Evolutionary conservation across 2,329 filamentous ascomycete genomes (phyloP).

Genomic region (Dactylonectria macrodidyma): DNA sequence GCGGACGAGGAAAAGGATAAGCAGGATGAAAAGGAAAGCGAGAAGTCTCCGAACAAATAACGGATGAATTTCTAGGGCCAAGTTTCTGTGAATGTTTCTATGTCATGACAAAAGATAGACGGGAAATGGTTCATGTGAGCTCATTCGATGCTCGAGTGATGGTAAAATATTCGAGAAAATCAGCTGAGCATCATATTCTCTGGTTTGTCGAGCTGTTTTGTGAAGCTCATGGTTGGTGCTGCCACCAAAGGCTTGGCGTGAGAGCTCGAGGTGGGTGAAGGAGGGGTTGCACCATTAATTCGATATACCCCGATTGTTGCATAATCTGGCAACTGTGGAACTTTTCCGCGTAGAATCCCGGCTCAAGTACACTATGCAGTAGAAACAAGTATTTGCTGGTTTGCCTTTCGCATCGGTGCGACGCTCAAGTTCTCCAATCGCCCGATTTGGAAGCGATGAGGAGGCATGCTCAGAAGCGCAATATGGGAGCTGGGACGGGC

Average conservation of each 20-base stretch:
- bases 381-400: slow-evolving; percentile 9
- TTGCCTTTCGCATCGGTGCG: not conserved
- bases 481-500: slow-evolving; percentile 51
- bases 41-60: slow-evolving; percentile 50
- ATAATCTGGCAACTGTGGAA: slow-evolving; percentile 16
- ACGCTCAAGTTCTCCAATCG: slow-evolving; percentile 11
- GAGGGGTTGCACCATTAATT: slow-evolving; percentile 21
- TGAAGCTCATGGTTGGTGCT: not conserved
- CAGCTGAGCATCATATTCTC: not conserved
- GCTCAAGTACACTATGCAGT: not conserved
- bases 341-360: slow-evolving; percentile 12
- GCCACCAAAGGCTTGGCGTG: not conserved
- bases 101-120: slow-evolving; percentile 31
- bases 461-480: slow-evolving; percentile 55
- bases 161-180: not conserved
- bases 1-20: slow-evolving; percentile 69
- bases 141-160: not conserved
- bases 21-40: slow-evolving; percentile 57
- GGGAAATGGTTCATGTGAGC: slow-evolving; percentile 1
- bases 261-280: not conserved
- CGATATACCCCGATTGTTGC: slow-evolving; percentile 24
- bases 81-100: slow-evolving; percentile 32
- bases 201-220: not conserved
- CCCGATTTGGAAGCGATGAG: slow-evolving; percentile 49
- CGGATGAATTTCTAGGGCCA: slow-evolving; percentile 21